Percentiles rank a stretch among this genome's conserved stretches.
Evolutionary conservation across 805 yeast species (phyloP).

Genomic region (Starmerella geochares): DNA sequence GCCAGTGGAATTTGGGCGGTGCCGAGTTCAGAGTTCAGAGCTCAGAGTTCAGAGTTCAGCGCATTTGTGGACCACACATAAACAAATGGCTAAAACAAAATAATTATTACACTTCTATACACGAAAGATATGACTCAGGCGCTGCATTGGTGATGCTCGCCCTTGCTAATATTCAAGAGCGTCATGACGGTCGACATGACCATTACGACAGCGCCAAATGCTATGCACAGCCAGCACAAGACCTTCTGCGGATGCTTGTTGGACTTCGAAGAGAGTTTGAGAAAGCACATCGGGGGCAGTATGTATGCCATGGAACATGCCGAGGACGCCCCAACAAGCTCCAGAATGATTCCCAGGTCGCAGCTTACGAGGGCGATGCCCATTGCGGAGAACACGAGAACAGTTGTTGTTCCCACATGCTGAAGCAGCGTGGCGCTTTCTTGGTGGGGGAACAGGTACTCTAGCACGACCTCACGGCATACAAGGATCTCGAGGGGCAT

Average conservation of each 20-base stretch:
- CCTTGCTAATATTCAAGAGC: conserved; percentile 38
- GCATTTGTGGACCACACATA: too few relatives aligned
- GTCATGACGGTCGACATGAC: conserved; percentile 71
- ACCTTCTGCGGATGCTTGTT: conserved; percentile 35
- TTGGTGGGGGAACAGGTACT: conserved; percentile 38
- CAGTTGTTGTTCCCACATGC: conserved; percentile 57
- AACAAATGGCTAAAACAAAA: too few relatives aligned
- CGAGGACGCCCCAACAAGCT: conserved; percentile 83
- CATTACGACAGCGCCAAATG: conserved; percentile 71
- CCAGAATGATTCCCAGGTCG: conserved; percentile 78
- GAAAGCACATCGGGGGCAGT: conserved; percentile 74
- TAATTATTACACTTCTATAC: background rate
- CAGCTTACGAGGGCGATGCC: conserved; percentile 68
- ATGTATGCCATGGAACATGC: conserved; percentile 90
- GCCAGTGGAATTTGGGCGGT: too few relatives aligned
- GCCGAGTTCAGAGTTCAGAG: too few relatives aligned
- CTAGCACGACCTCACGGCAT: conserved; percentile 74
- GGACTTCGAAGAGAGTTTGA: conserved; percentile 47
- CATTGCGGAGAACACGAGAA: conserved; percentile 61
- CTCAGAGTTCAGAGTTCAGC: too few relatives aligned
- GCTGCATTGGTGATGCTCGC: conserved; percentile 24
- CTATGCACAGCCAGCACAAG: conserved; percentile 51
- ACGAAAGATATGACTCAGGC: background rate
- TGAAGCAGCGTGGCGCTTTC: conserved; percentile 26
- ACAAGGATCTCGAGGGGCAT: conserved; percentile 87